A percentile compares a stretch with the other conserved stretches of the same genome.
Evolutionary conservation across 768 basidiomycete species (phyloP).

Genomic region (Boletus fagicola): DNA sequence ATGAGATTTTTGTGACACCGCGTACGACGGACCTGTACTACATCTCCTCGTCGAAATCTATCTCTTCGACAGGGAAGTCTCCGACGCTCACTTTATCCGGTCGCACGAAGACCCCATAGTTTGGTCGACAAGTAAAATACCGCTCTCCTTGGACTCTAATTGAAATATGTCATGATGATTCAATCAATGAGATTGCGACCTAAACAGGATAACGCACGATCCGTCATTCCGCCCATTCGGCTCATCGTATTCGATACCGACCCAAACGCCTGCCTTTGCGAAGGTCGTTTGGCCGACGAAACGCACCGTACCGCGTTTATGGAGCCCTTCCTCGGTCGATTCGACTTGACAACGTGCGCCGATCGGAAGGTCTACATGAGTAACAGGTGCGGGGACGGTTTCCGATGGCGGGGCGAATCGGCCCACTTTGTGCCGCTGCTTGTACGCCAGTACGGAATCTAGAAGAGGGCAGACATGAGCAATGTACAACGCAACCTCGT

Average conservation of each 20-base stretch:
- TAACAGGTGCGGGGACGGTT: slow-evolving; percentile 25
- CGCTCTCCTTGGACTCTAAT: slow-evolving; percentile 74
- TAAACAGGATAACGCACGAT: slow-evolving; percentile 55
- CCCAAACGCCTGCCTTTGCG: slow-evolving; percentile 67
- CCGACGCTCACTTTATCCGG: slow-evolving; percentile 80
- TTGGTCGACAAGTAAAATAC: slow-evolving; percentile 80
- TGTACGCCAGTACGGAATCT: slow-evolving; percentile 91
- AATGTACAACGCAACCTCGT: not conserved
- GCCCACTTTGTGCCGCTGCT: slow-evolving; percentile 83
- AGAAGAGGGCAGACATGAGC: slow-evolving; percentile 5
- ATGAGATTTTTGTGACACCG: not conserved
- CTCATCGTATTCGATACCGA: slow-evolving; percentile 94
- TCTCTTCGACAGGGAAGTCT: slow-evolving; percentile 83
- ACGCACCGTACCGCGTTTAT: slow-evolving; percentile 80
- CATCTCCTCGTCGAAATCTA: slow-evolving; percentile 75
- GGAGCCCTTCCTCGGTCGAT: slow-evolving; percentile 61
- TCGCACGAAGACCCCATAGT: slow-evolving; percentile 83
- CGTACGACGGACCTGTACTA: slow-evolving; percentile 25
- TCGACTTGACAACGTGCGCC: slow-evolving; percentile 85
- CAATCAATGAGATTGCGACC: not conserved
- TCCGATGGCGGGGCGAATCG: slow-evolving; percentile 69
- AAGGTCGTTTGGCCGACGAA: slow-evolving; percentile 84
- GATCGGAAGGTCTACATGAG: slow-evolving; percentile 50
- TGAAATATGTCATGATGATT: not conserved
- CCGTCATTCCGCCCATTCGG: slow-evolving; percentile 96